Evolutionary conservation across 345 rosid species (phyloP).

Genomic region (Stellera chamaejasme): DNA sequence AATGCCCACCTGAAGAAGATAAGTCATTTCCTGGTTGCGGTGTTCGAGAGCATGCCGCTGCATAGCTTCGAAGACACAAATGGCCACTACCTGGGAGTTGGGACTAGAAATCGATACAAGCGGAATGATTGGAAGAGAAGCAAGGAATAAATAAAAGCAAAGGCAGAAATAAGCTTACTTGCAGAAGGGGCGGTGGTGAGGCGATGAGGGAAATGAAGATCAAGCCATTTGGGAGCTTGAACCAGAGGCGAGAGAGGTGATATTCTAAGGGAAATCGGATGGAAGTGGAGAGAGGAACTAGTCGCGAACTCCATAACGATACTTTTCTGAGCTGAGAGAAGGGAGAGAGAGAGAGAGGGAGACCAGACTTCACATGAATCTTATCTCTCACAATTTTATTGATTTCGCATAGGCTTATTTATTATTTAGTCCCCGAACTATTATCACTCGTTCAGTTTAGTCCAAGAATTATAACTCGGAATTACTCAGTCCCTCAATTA

Average conservation of each 20-base stretch:
- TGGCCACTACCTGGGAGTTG: conserved; percentile 29
- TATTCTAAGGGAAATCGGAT: conserved; percentile 26
- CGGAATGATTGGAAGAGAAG: conserved; percentile 6
- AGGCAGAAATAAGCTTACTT: conserved; percentile 23
- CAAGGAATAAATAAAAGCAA: neutral
- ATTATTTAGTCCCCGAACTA: too few relatives aligned
- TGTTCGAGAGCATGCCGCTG: conserved; percentile 36
- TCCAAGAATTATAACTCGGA: too few relatives aligned
- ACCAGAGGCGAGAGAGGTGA: conserved; percentile 17
- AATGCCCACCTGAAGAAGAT: conserved; percentile 18
- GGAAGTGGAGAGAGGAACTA: conserved; percentile 35
- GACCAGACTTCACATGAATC: neutral
- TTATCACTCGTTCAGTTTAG: too few relatives aligned
- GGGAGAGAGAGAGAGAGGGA: neutral
- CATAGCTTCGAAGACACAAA: conserved; percentile 20
- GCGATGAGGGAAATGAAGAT: conserved; percentile 25
- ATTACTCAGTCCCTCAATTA: too few relatives aligned
- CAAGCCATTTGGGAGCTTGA: conserved; percentile 26
- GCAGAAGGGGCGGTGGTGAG: conserved; percentile 13
- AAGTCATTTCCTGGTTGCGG: conserved; percentile 49
- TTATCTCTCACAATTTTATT: conserved; percentile 3
- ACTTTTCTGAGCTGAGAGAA: neutral
- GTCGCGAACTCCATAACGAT: conserved; percentile 40
- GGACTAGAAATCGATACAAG: conserved; percentile 10
- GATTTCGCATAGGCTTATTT: too few relatives aligned